Base-by-base conservation (phyloP, 768 basidiomycete genomes). In the Collybiopsis confluens region DNA sequence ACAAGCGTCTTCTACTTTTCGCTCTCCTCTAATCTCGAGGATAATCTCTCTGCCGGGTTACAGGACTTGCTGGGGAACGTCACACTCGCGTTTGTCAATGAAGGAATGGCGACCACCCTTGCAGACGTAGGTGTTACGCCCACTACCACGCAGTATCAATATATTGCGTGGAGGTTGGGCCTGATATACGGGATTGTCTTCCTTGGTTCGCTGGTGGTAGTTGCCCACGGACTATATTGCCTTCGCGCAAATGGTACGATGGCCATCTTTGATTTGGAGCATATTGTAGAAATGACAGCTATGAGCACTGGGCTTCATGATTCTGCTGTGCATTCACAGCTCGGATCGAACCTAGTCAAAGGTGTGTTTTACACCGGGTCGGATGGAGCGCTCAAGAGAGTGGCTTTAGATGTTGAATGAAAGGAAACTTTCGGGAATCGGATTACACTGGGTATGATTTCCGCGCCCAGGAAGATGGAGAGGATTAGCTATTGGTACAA, bases 141-240 rank as follows among this genome's bases (percentile, higher is more conserved):
- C 10, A 54, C 52, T 21, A 50, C 53, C 28, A 57, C 50, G 1
- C 71, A 70, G 4, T 80, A 83, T 54, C 70, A 70, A 8, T 60
- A 83, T 59, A 64, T 67, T 6, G 79, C 83, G 2, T 81, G 81
- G 1, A 48, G 37, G 35, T 33, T 48, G 11, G 47, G 18, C 20
- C 9, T 48, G 30, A 48, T 48, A 36, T 48, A 48, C 35, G 47
- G 47, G 35, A 37, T 48, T 3, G 47, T 48, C 4, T 48, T 48
- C 37, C 33, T 18, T 13, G 33, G 30, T 20, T 35, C 47, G 4
- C 18, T 38, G 21, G 11, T 48, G 33, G 47, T 48, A 10, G 47
- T 48, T 13, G 21, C 37, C n/a, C 23, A 48, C 23, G 47, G 47
- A 20, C 35, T 48, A 5, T 11, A 36, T 20, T 48, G 47, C 33